Base-by-base conservation (phyloP, 2,329 filamentous ascomycete genomes). In the Graphilbum fragrans region DNA sequence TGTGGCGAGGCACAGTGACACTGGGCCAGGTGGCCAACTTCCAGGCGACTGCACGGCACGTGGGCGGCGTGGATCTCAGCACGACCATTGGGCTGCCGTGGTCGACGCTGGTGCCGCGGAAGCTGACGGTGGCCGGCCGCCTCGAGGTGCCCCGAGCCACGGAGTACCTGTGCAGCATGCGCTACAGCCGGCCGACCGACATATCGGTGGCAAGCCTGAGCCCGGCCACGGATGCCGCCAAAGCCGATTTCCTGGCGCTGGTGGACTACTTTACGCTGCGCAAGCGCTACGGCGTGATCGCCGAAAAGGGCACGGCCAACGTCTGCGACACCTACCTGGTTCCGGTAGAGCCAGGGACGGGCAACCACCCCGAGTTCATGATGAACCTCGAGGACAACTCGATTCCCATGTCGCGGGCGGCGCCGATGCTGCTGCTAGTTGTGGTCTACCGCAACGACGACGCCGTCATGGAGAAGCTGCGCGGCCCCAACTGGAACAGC, bases 271-370 rank as follows among this genome's bases (percentile, higher is more conserved):
- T 98, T 56, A 68, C 78, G 34, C 72, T 71, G 39, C 85, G 90
- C 54, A 75, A 83, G 49, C 74, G 87, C 27, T 98, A 94, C 57
- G 90, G 87, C 18, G 90, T 96, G 2, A 72, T 95, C 7, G 80
- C 80, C 14, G 84, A 90, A 55, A 82, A 84, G 57, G 73, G 74
- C 1, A 63, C 79, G 23, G 73, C 77, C 18, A 81, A 86, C 45
- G 82, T 95, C 38, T 81, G 87, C 45, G 90, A 96, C 55, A 85
- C 88, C 2, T 96, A 96, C 58, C 73, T 96, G 25, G 81, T 95
- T 10, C 90, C 92, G 0, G 76, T 96, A 5, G 76, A 86, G 25
- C 72, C 79, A 5, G 86, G 85, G 21, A 69, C 75, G 21, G 69
- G 67, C 27, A 74, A 73, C 38, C 74, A 90, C 35, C 90, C 92